Percentiles rank a stretch among this genome's conserved stretches.
Conservation (phyloP, 2,329 filamentous ascomycete species). For the Hawksworthiomyces lignivorus region DNA sequence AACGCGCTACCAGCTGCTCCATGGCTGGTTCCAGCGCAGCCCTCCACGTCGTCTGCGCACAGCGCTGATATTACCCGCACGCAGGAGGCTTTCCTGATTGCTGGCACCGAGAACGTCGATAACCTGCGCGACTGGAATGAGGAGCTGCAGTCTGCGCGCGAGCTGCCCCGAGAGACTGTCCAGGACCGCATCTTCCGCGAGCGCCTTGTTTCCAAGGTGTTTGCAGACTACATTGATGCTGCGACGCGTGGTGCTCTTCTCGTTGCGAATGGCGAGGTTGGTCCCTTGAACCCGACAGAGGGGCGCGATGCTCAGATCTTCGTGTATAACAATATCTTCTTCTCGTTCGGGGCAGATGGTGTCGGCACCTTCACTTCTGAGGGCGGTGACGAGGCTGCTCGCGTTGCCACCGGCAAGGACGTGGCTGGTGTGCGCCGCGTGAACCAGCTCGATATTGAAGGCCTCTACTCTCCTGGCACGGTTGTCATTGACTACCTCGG, state of each 20-base stretch:
- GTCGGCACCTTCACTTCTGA: slow-evolving; percentile 96
- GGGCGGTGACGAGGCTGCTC: slow-evolving; percentile 91
- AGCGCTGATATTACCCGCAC: slow-evolving; percentile 78
- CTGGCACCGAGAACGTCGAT: slow-evolving; percentile 88
- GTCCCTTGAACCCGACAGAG: slow-evolving; percentile 91
- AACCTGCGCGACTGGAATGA: slow-evolving; percentile 98
- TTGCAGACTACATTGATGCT: slow-evolving; percentile 95
- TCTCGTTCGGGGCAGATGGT: slow-evolving; percentile 94
- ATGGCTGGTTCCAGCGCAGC: slow-evolving; percentile 73
- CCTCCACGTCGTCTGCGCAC: slow-evolving; percentile 60
- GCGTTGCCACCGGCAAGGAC: slow-evolving; percentile 94
- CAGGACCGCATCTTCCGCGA: slow-evolving; percentile 96
- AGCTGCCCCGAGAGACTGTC: slow-evolving; percentile 86
- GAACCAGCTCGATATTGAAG: slow-evolving; percentile 93
- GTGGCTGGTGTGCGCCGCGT: slow-evolving; percentile 89
- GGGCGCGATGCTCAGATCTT: slow-evolving; percentile 91
- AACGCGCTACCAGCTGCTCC: slow-evolving; percentile 89
- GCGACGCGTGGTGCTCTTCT: slow-evolving; percentile 86
- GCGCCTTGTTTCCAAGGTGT: slow-evolving; percentile 87
- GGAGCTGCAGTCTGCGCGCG: slow-evolving; percentile 93
- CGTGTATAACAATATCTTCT: slow-evolving; percentile 99
- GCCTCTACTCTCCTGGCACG: slow-evolving; percentile 89
- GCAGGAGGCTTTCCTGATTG: slow-evolving; percentile 85
- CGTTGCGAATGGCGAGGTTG: slow-evolving; percentile 86
- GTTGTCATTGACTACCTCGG: slow-evolving; percentile 96